Conservation (phyloP, 768 basidiomycete species). For the Tulasnella calospora region DNA sequence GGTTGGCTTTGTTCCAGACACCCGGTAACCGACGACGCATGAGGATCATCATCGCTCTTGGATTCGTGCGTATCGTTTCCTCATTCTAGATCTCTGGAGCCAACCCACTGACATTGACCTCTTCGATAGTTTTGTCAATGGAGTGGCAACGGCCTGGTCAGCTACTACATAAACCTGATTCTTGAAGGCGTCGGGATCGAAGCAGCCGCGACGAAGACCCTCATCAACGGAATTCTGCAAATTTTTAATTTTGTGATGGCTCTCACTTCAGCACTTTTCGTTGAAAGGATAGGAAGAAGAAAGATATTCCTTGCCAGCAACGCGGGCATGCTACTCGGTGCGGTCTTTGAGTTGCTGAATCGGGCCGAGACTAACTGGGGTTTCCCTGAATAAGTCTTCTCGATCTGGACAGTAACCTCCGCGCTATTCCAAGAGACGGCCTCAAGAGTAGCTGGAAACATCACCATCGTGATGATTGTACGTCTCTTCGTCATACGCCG, state of each 20-base stretch:
- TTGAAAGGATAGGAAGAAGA: constrained; percentile 65
- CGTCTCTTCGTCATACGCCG: constrained; percentile 29
- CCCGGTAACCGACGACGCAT: constrained; percentile 66
- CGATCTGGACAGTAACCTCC: constrained; percentile 50
- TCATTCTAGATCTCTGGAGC: background rate
- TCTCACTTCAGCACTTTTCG: constrained; percentile 51
- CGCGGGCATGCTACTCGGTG: constrained; percentile 53
- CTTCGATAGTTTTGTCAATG: constrained; percentile 56
- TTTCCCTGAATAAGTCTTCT: constrained; percentile 44
- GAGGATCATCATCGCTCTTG: constrained; percentile 49
- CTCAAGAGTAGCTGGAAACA: constrained; percentile 27
- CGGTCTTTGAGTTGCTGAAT: constrained; percentile 25
- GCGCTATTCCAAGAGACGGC: constrained; percentile 36
- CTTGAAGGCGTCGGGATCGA: constrained; percentile 52
- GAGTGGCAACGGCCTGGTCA: constrained; percentile 76
- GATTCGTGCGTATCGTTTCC: background rate
- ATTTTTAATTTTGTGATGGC: constrained; percentile 63
- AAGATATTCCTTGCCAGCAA: constrained; percentile 63
- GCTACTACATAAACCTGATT: constrained; percentile 43
- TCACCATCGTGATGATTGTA: constrained; percentile 33
- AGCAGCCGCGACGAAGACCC: constrained; percentile 49
- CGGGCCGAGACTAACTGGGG: background rate
- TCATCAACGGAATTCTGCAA: constrained; percentile 61
- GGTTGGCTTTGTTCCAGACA: constrained; percentile 51
- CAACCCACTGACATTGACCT: background rate